Base-by-base conservation (phyloP, 2,329 filamentous ascomycete species). In the Mariannaea sp. region DNA sequence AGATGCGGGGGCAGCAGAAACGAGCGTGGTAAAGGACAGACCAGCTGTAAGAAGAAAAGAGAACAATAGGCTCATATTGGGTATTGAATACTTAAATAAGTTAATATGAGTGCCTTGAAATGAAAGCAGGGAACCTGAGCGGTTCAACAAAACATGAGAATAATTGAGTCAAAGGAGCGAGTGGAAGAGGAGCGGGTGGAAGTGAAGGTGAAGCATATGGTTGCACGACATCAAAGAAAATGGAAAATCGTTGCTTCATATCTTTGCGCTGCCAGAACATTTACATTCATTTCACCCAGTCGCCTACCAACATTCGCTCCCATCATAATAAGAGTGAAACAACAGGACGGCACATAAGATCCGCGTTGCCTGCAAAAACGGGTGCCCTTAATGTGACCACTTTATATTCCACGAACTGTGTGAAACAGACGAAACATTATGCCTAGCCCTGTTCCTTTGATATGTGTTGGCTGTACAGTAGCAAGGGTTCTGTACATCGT, bases 21-120 rank as follows among this genome's bases (percentile, higher is more conserved):
- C 32, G 20, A 49, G 24, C n/a, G 39, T 13, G 33, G 46, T 39
- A 5, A 54, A 27, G 3, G 45, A 41, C 51, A 54, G 45, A 26
- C 39, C 29, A 32, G 45, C 51, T 14, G 40, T 44, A 8, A 54
- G 32, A 35, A 54, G 27, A 5, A 26, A 16, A 10, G 14, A 13
- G 14, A 53, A 16, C 5, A 29, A 39, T 14, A 14, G 22, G 24
- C 27, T 12, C 51, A 54, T 54, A 29, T 14, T 49, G 50, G 36
- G 10, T 12, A 17, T 17, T 12, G 19, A 27, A 39, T n/a, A 12
- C 7, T 19, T 24, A 20, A 38, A 17, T 19, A 40, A n/a, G n/a
- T n/a, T n/a, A n/a, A n/a, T n/a, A n/a, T n/a, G n/a, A n/a, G n/a
- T n/a, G n/a, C n/a, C n/a, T n/a, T n/a, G n/a, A 16, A 30, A 10